These are phyloP conservation scores for Zygoascus bituminiphila DNA, from an alignment of 805 yeast genomes.

Conservation along the genomic window DNA sequence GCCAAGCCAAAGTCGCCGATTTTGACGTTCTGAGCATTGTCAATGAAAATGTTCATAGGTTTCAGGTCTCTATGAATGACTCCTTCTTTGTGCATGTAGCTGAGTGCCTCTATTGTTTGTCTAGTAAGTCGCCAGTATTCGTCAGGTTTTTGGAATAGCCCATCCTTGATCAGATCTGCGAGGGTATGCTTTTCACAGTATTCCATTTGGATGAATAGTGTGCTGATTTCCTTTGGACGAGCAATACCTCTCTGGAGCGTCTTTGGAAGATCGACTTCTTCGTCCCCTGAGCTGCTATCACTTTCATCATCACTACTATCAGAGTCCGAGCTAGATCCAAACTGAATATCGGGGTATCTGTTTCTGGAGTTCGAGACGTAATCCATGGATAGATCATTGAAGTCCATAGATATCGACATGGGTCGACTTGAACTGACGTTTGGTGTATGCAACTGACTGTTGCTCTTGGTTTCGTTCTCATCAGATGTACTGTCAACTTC, in stretches of 20 bases:
- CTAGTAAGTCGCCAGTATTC: slow-evolving; percentile 88
- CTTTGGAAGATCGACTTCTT: slow-evolving; percentile 1
- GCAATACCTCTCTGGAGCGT: neutral
- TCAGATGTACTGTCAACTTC: slow-evolving; percentile 13
- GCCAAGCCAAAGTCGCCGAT: slow-evolving; percentile 98
- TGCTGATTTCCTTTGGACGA: slow-evolving; percentile 36
- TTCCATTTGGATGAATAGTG: slow-evolving; percentile 94
- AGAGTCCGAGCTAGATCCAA: slow-evolving; percentile 17
- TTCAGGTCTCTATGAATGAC: slow-evolving; percentile 92
- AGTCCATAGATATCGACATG: slow-evolving; percentile 18
- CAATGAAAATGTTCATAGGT: slow-evolving; percentile 93
- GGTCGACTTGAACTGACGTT: slow-evolving; percentile 9
- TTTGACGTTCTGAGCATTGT: slow-evolving; percentile 77
- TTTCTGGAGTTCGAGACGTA: slow-evolving; percentile 19
- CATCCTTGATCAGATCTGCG: slow-evolving; percentile 71
- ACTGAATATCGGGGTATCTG: slow-evolving; percentile 21
- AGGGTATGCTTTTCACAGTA: slow-evolving; percentile 94
- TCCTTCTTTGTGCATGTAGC: slow-evolving; percentile 87
- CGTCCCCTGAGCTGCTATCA: slow-evolving; percentile 11
- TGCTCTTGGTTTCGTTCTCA: neutral
- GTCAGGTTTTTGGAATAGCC: slow-evolving; percentile 57
- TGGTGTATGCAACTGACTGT: neutral
- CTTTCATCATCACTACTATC: slow-evolving; percentile 6
- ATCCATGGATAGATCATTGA: slow-evolving; percentile 9
- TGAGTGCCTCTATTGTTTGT: slow-evolving; percentile 81